Conservation (phyloP, 768 basidiomycete species). For the Boletellus sp. region DNA sequence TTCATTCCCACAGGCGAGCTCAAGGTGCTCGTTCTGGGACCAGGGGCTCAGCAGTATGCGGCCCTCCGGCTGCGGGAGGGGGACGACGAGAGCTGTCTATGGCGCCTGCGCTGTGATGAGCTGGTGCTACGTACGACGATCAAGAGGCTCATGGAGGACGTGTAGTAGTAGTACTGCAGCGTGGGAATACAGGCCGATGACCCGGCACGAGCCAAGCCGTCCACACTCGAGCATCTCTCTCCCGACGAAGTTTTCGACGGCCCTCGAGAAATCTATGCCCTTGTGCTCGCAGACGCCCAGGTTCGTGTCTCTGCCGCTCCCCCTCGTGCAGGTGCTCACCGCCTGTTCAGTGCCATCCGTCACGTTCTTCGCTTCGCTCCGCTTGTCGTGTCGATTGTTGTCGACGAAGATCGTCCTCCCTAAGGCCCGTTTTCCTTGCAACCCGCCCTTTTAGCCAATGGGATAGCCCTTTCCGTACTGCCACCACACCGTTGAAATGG, state of each 20-base stretch:
- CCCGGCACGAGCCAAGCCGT: background rate
- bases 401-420: slow-evolving; percentile 77
- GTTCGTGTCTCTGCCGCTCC: slow-evolving; percentile 10
- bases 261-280: slow-evolving; percentile 50
- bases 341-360: slow-evolving; percentile 31
- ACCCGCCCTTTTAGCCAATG: slow-evolving; percentile 30
- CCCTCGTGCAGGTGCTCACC: background rate
- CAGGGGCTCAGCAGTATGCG: slow-evolving; percentile 25
- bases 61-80: slow-evolving; percentile 56
- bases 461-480: slow-evolving; percentile 37
- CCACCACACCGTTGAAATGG: slow-evolving; percentile 36
- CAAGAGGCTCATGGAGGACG: slow-evolving; percentile 38
- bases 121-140: slow-evolving; percentile 40
- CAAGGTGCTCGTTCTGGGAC: slow-evolving; percentile 49
- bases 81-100: slow-evolving; percentile 69
- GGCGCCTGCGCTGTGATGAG: slow-evolving; percentile 61
- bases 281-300: slow-evolving; percentile 37
- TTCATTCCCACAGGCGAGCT: slow-evolving; percentile 50
- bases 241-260: background rate
- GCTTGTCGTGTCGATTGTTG: slow-evolving; percentile 51
- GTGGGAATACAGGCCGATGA: background rate
- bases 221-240: too few species aligned
- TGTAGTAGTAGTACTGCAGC: background rate
- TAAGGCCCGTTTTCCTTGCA: slow-evolving; percentile 41
- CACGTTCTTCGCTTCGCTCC: slow-evolving; percentile 57